Evolutionary conservation across 257 asterid genomes (phyloP), one percentile per base, ranked within the genome.

Genomic region (Fraxinus pennsylvanica): DNA sequence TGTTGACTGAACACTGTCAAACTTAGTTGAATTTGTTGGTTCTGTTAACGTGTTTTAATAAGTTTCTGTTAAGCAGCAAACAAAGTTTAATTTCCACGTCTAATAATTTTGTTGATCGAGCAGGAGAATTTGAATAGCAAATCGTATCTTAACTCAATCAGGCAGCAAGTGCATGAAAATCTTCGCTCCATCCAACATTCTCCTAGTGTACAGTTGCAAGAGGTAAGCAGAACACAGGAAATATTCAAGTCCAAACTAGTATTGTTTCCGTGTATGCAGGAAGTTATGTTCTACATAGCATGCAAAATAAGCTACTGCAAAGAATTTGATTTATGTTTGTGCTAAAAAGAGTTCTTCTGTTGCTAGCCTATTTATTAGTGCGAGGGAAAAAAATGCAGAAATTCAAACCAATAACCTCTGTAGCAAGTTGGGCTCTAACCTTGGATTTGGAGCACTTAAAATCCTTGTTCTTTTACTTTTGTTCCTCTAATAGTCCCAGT

Each of bases 141-240:
- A 84, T 91, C 99, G n/a, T 93, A 96, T 84, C 87, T 96, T 72
- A 85, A 93, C 90, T 81, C 92, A 45, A 92, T 96, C 87, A 88
- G 90, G 78, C 93, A 87, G 85, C 96, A 91, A 80, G 99, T 96
- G 29, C 81, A 92, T 83, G 98, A 93, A 82, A 96, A 91, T 88
- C 96, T 96, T 63, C 93, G 96, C 45, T 81, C 87, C 86, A 91
- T 96, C 83, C 98, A 96, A 81, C 97, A 93, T 86, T 98, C 99
- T 81, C 98, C 99, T 47, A 87, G 98, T 54, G 98, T 96, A 70
- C 99, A 96, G 86, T 88, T 93, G 99, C 99, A 96, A 19, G 98
- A 96, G 98, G 99, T 90, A 85, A 77, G 82, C 81, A 67, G 57
- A 45, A 32, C 70, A 36, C 41, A 73, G 27, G 52, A 70, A 36